Evolutionary conservation across 1,139 yeast species (phyloP), one percentile per base, ranked within the genome.

Genomic region (Candida neerlandica): DNA sequence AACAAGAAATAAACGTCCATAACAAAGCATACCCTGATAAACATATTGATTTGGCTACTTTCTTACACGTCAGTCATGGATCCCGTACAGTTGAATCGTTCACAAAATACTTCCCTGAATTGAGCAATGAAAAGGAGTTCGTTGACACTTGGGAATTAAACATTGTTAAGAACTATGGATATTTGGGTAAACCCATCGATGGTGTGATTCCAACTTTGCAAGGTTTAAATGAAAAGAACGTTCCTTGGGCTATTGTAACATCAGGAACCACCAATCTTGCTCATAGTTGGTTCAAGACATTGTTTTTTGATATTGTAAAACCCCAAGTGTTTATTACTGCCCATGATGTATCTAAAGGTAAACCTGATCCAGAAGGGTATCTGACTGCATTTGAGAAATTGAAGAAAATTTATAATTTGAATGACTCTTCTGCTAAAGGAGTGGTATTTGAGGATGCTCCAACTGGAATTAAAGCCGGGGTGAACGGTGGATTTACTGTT

Each of bases 401-500:
- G 37, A 48, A 46, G 11, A 41, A 40, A 19, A 19, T 34, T 11
- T 49, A 51, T 26, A 34, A 37, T 2, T 27, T 43, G 7, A 37
- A 19, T 12, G 48, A 7, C 3, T 23, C 40, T 10, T 10, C 9
- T 21, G 42, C 40, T 16, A 39, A 47, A n/a, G 59, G 60, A 2
- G 51, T 59, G 23, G 64, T 61, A 5, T 60, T 61, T 48, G 65
- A 61, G 49, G 66, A 58, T 52, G 63, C 65, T 4, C 64, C 64
- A 6, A 58, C 58, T 5, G 66, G 64, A 4, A 51, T 61, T 18
- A 47, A 46, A 32, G 59, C 61, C 18, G 65, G 64, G 1, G 55
- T 61, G 5, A 52, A 49, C 30, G 66, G 57, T 35, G 64, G 62
- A 1, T 60, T 60, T 45, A 41, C 48, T 10, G 65, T 61, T 15